phyloP scores from a whole-genome alignment of 2,329 filamentous ascomycete species.

The Colletotrichum chlorophyti region DNA sequence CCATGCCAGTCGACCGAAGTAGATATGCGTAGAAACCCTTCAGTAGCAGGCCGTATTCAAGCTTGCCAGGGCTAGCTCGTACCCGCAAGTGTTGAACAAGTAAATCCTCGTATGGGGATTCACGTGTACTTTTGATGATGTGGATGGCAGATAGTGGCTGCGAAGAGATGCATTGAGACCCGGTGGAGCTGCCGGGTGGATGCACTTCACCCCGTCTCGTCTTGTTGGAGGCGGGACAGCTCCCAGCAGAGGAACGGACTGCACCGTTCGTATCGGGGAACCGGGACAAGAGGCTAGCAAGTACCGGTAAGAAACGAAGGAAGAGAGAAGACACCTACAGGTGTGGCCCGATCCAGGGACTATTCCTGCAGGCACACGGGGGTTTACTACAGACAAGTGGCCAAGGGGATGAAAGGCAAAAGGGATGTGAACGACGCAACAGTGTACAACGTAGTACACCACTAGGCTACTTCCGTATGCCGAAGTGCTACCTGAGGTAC shows the following conservation, averaged over 20 bases:
- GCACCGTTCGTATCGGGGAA: slow-evolving; percentile 10
- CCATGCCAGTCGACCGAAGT: neutral
- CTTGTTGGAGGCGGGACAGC: slow-evolving; percentile 9
- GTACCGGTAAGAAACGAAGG: neutral
- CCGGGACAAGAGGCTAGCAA: slow-evolving; percentile 9
- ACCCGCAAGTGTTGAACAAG: slow-evolving; percentile 5
- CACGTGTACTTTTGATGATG: neutral
- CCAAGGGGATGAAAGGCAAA: neutral
- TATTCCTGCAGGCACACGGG: slow-evolving; percentile 22
- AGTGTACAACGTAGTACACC: slow-evolving; percentile 9
- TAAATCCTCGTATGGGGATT: neutral
- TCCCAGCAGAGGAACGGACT: slow-evolving; percentile 10
- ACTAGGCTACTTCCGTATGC: too few species aligned
- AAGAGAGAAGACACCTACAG: neutral
- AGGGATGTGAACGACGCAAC: slow-evolving; percentile 10
- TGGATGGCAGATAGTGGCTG: slow-evolving; percentile 10
- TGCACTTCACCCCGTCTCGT: too few species aligned
- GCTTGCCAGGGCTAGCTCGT: slow-evolving; percentile 1
- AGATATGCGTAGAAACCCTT: too few species aligned
- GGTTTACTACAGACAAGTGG: slow-evolving; percentile 14
- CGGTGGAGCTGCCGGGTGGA: neutral
- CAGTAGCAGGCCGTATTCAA: neutral
- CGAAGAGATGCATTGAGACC: neutral
- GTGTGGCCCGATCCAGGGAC: slow-evolving; percentile 11
- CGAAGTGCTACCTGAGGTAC: too few species aligned